Evolutionary conservation across 2,329 filamentous ascomycete genomes (phyloP).

Genomic region (Xylaria arbuscula): DNA sequence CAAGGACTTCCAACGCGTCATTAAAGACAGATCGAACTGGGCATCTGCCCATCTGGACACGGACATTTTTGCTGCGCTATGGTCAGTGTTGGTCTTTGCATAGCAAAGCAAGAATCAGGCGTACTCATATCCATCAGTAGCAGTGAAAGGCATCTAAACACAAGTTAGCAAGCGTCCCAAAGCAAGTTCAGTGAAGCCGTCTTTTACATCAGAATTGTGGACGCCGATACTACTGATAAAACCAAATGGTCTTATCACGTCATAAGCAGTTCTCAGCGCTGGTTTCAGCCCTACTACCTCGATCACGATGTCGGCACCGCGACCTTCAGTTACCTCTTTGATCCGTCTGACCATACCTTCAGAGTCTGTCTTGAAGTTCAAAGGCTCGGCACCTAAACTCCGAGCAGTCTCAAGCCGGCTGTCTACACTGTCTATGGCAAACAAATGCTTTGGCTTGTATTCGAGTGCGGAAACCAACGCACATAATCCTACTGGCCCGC

Average conservation of each 20-base stretch:
- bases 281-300: constrained; percentile 79
- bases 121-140: constrained; percentile 70
- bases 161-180: constrained; percentile 41
- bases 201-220: constrained; percentile 74
- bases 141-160: constrained; percentile 72
- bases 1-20: constrained; percentile 72
- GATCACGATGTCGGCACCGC: constrained; percentile 87
- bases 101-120: constrained; percentile 35
- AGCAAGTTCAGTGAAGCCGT: background rate
- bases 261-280: constrained; percentile 76
- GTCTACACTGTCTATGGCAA: constrained; percentile 83
- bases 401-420: constrained; percentile 78
- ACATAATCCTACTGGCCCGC: constrained; percentile 87
- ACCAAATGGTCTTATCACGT: constrained; percentile 77
- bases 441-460: constrained; percentile 77
- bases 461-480: constrained; percentile 82
- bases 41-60: constrained; percentile 80
- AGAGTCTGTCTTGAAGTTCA: constrained; percentile 78
- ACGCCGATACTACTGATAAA: constrained; percentile 80
- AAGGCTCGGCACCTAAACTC: constrained; percentile 80
- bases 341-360: constrained; percentile 75
- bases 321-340: constrained; percentile 78
- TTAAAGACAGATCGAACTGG: constrained; percentile 77
- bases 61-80: constrained; percentile 72
- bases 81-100: constrained; percentile 41